Conservation (phyloP, 805 yeast genomes). For the Groenewaldozyma tartarivorans region DNA sequence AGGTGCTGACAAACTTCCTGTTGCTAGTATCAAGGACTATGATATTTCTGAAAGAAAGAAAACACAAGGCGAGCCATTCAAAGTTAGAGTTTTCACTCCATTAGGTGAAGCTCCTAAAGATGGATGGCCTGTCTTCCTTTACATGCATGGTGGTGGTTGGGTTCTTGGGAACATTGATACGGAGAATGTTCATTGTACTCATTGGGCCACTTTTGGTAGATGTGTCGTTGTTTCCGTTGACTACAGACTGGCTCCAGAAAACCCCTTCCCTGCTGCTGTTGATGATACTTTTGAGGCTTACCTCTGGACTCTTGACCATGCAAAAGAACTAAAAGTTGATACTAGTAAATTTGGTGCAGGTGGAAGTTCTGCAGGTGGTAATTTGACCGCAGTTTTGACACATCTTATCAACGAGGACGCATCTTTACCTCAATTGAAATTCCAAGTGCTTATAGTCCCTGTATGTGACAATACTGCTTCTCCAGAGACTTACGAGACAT, state of each 20-base stretch:
- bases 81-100: conserved; percentile 32
- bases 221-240: conserved; percentile 37
- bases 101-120: conserved; percentile 27
- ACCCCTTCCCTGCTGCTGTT: conserved; percentile 38
- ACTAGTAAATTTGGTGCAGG: conserved; percentile 30
- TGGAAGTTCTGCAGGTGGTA: conserved; percentile 39
- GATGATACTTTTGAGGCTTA: conserved; percentile 33
- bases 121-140: conserved; percentile 32
- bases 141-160: conserved; percentile 40
- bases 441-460: conserved; percentile 36
- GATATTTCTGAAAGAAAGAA: conserved; percentile 18
- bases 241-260: conserved; percentile 42
- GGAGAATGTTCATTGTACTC: conserved; percentile 35
- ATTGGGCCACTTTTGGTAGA: conserved; percentile 28
- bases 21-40: conserved; percentile 6
- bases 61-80: conserved; percentile 18
- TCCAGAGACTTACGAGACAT: conserved; percentile 28
- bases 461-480: conserved; percentile 23
- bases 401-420: conserved; percentile 21
- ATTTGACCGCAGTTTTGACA: conserved; percentile 22
- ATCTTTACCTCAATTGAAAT: conserved; percentile 29
- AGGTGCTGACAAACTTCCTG: conserved; percentile 7
- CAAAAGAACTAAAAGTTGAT: conserved; percentile 7
- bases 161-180: conserved; percentile 32
- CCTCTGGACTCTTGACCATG: conserved; percentile 5